phyloP scores from a whole-genome alignment of 73 alveolate species.

The Stentor roeselii region DNA sequence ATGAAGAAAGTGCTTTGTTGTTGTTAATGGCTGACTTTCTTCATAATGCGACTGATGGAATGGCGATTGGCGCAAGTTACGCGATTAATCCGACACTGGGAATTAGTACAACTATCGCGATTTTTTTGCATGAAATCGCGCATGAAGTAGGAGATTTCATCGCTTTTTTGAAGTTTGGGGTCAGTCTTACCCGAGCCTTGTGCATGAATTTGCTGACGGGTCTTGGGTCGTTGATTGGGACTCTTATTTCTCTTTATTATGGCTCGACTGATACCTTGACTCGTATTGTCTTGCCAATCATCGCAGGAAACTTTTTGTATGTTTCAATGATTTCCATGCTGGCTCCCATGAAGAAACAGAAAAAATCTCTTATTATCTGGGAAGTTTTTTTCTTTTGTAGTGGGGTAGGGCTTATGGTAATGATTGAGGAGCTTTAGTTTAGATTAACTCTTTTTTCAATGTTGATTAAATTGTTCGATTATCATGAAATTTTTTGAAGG shows the following conservation, averaged over 20 bases:
- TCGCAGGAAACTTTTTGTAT: conserved; percentile 14
- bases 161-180: conserved; percentile 51
- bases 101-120: conserved; percentile 85
- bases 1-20: conserved; percentile 53
- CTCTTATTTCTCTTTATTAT: conserved; percentile 21
- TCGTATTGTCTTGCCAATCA: neutral
- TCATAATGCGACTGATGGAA: conserved; percentile 96
- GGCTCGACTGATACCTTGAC: neutral
- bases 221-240: conserved; percentile 52
- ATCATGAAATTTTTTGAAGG: neutral
- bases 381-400: conserved; percentile 20
- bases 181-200: conserved; percentile 33
- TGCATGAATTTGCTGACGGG: conserved; percentile 48
- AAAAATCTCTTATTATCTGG: neutral
- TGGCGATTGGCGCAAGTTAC: conserved; percentile 93
- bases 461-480: neutral
- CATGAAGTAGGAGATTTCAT: conserved; percentile 94
- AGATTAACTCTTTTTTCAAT: neutral
- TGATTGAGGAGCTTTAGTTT: neutral
- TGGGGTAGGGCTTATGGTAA: conserved; percentile 20
- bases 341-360: neutral
- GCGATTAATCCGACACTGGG: conserved; percentile 66
- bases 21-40: conserved; percentile 89
- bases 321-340: neutral
- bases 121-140: conserved; percentile 96